These are phyloP conservation scores for Asterochloris sp. DNA, from an alignment of 139 green algal species.

Conservation along the genomic window DNA sequence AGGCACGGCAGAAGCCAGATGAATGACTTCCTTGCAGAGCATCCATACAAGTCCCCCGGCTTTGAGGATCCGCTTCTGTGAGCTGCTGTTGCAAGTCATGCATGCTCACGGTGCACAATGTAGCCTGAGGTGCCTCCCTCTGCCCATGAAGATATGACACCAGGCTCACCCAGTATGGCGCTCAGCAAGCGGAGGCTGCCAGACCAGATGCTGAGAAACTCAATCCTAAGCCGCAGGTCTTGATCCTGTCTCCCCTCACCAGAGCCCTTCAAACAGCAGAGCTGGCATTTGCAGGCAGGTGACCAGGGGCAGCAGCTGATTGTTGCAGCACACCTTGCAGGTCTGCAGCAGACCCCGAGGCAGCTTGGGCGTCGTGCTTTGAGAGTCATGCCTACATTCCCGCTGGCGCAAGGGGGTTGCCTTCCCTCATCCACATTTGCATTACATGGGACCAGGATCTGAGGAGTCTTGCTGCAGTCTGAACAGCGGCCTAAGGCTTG, in stretches of 20 bases:
- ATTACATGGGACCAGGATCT: too few species aligned
- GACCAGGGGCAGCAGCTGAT: too few species aligned
- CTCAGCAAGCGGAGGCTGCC: conserved; percentile 9
- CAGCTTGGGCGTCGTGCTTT: too few species aligned
- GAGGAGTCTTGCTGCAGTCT: too few species aligned
- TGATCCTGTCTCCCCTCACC: conserved; percentile 55
- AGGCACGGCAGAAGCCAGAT: conserved; percentile 50
- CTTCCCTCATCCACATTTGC: too few species aligned
- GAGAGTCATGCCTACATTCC: too few species aligned
- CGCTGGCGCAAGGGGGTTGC: too few species aligned
- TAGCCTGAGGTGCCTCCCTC: neutral
- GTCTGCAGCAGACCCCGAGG: too few species aligned
- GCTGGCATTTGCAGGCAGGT: conserved; percentile 38
- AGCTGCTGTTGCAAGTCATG: neutral
- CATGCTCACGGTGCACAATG: neutral
- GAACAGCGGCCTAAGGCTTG: too few species aligned
- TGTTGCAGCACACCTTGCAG: too few species aligned
- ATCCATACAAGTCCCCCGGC: conserved; percentile 6
- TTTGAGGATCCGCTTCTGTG: conserved; percentile 40
- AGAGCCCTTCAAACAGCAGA: conserved; percentile 58
- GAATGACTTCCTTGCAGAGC: conserved; percentile 42
- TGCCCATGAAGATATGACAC: conserved; percentile 42
- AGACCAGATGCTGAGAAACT: neutral
- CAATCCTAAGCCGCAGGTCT: conserved; percentile 22
- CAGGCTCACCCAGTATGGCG: conserved; percentile 27